Percentiles rank a stretch among this genome's conserved stretches.
Evolutionary conservation across 1,284 basidiomycete genomes (phyloP).

Genomic region (Somion occarium): DNA sequence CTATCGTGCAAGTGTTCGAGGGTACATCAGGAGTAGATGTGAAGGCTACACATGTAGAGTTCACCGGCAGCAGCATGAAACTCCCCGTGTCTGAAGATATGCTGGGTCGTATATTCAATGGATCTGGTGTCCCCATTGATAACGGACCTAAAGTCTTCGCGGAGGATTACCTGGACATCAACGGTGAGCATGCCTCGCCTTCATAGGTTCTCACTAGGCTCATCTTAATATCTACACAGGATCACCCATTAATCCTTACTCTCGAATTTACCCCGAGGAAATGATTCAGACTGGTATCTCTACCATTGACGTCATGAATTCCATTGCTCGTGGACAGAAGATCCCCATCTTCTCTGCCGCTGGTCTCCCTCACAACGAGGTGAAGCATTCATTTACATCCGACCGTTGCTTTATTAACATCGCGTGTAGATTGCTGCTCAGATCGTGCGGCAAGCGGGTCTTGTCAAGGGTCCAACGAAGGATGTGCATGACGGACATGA

Average conservation of each 20-base stretch:
- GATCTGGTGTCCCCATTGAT: conserved; percentile 96
- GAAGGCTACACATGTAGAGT: conserved; percentile 95
- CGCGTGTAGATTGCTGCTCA: conserved; percentile 91
- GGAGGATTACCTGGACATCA: conserved; percentile 99
- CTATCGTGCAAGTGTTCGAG: conserved; percentile 99
- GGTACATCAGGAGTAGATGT: conserved; percentile 98
- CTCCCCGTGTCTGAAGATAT: conserved; percentile 99
- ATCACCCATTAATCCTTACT: conserved; percentile 98
- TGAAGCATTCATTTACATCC: conserved; percentile 27
- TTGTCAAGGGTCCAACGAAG: conserved; percentile 94
- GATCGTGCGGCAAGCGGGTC: conserved; percentile 98
- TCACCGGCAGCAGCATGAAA: conserved; percentile 98
- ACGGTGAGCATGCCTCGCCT: conserved; percentile 52
- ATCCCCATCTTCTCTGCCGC: conserved; percentile 99
- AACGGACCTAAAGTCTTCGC: conserved; percentile 99
- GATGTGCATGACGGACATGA: conserved; percentile 98
- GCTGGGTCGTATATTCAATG: conserved; percentile 99
- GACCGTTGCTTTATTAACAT: conserved; percentile 12
- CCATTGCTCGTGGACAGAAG: conserved; percentile 99
- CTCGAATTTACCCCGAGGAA: conserved; percentile 99
- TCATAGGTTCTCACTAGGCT: conserved; percentile 22
- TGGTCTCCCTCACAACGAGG: conserved; percentile 98
- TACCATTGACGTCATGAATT: conserved; percentile 98
- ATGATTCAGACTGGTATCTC: conserved; percentile 99
- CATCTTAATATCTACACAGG: conserved; percentile 42